Conservation (phyloP, 169 alveolate genomes). For the Plasmodium inui region DNA sequence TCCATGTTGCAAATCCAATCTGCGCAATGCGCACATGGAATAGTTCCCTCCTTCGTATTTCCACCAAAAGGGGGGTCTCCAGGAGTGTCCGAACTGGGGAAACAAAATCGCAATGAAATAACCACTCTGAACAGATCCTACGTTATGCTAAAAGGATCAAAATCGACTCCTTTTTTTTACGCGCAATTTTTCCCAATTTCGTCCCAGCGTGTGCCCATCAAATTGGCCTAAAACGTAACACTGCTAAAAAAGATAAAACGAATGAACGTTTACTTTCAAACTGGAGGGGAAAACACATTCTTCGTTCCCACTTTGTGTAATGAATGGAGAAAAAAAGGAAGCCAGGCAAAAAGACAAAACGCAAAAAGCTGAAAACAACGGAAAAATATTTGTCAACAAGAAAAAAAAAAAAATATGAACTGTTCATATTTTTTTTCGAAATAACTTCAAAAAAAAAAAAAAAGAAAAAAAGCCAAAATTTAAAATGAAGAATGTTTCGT, state of each 20-base stretch:
- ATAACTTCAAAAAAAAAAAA: constrained; percentile 22
- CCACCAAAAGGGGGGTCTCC: neutral
- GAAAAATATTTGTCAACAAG: constrained; percentile 17
- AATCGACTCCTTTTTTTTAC: neutral
- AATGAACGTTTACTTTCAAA: constrained; percentile 22
- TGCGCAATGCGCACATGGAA: neutral
- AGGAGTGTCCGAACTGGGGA: neutral
- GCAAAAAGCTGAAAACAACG: constrained; percentile 6
- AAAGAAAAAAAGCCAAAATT: constrained; percentile 26
- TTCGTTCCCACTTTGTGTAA: neutral
- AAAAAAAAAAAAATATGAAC: constrained; percentile 5
- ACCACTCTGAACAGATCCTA: neutral
- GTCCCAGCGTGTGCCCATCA: neutral
- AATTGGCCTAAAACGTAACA: neutral
- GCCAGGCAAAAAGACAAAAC: neutral
- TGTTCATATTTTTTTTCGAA: constrained; percentile 16
- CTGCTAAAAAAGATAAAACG: neutral
- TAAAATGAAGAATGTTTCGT: neutral
- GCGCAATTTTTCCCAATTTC: neutral
- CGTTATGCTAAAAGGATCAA: neutral
- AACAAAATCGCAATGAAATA: neutral
- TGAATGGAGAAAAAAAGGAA: neutral
- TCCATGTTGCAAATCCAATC: neutral
- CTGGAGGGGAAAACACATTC: neutral
- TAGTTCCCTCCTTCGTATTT: neutral